phyloP scores from a whole-genome alignment of 2,329 filamentous ascomycete species.

The Aspergillus spinulosporus region DNA sequence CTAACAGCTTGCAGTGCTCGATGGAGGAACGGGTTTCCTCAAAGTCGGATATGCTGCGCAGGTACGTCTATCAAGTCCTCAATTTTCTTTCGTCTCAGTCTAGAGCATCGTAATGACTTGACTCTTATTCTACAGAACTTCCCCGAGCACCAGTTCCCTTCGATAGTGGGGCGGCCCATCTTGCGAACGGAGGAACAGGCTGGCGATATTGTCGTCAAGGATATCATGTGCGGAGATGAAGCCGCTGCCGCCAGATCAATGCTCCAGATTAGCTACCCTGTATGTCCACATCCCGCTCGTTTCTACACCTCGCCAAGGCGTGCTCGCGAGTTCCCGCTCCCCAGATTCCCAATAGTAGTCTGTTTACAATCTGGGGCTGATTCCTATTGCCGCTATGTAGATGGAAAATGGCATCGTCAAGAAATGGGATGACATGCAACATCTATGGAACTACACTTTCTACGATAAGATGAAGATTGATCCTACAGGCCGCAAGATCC shows the following conservation, averaged over 20 bases:
- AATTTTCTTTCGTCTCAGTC: slow-evolving; percentile 23
- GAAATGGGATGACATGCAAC: slow-evolving; percentile 99
- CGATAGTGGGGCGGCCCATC: slow-evolving; percentile 96
- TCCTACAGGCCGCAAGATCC: slow-evolving; percentile 88
- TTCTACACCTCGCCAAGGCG: background rate
- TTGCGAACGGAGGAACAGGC: slow-evolving; percentile 90
- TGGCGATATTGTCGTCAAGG: slow-evolving; percentile 76
- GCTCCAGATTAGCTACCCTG: slow-evolving; percentile 96
- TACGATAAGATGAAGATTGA: slow-evolving; percentile 95
- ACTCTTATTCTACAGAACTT: slow-evolving; percentile 68
- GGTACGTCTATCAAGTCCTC: slow-evolving; percentile 45
- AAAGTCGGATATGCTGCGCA: slow-evolving; percentile 98
- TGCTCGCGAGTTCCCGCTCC: slow-evolving; percentile 9
- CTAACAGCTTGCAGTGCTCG: slow-evolving; percentile 70
- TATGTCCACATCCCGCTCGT: slow-evolving; percentile 43
- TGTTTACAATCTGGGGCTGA: slow-evolving; percentile 18
- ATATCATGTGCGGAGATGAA: slow-evolving; percentile 99
- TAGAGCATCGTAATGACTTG: slow-evolving; percentile 6
- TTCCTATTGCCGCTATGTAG: slow-evolving; percentile 40
- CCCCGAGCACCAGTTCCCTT: slow-evolving; percentile 97
- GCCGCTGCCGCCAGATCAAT: slow-evolving; percentile 92
- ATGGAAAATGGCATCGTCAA: slow-evolving; percentile 99
- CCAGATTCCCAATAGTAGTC: slow-evolving; percentile 16
- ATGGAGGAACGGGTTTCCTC: slow-evolving; percentile 98
- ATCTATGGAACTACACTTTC: slow-evolving; percentile 99